Percentiles rank a stretch among this genome's conserved stretches.
phyloP scores from a whole-genome alignment of 352 stramenopile genomes.

The Phytophthora constricta region DNA sequence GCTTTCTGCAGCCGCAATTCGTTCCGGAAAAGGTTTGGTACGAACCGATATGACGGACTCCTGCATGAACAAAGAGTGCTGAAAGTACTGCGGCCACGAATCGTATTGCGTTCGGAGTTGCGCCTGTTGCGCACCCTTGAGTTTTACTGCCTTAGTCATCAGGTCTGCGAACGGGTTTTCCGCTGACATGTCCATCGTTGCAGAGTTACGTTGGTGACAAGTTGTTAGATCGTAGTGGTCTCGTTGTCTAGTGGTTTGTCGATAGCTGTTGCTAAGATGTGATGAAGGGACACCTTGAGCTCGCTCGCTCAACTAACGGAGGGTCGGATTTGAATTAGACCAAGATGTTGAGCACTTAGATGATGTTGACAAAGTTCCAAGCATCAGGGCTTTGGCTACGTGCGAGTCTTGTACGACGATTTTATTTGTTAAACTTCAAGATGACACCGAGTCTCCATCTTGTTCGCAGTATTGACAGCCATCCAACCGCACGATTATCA shows the following conservation, averaged over 20 bases:
- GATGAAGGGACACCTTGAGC: constrained; percentile 31
- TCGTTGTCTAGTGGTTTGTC: not conserved
- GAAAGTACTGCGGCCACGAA: constrained; percentile 85
- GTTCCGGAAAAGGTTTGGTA: constrained; percentile 53
- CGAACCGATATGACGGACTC: constrained; percentile 65
- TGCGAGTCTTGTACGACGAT: too few species aligned
- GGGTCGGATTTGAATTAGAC: too few species aligned
- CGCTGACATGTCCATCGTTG: constrained; percentile 63
- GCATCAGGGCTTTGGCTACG: too few species aligned
- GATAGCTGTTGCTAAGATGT: not conserved
- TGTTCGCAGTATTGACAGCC: too few species aligned
- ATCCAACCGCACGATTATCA: not conserved
- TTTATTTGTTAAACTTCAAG: too few species aligned
- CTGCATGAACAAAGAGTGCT: constrained; percentile 90
- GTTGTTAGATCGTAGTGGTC: too few species aligned
- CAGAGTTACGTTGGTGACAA: not conserved
- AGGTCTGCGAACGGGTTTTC: constrained; percentile 84
- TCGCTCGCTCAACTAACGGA: too few species aligned
- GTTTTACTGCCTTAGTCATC: constrained; percentile 88
- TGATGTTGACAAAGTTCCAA: not conserved
- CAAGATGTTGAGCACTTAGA: not conserved
- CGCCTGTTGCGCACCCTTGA: constrained; percentile 85
- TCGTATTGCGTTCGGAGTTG: constrained; percentile 77
- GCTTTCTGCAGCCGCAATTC: constrained; percentile 54
- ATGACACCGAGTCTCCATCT: too few species aligned